phyloP scores from a whole-genome alignment of 2,329 filamentous ascomycete genomes.

The Oidium heveae region DNA sequence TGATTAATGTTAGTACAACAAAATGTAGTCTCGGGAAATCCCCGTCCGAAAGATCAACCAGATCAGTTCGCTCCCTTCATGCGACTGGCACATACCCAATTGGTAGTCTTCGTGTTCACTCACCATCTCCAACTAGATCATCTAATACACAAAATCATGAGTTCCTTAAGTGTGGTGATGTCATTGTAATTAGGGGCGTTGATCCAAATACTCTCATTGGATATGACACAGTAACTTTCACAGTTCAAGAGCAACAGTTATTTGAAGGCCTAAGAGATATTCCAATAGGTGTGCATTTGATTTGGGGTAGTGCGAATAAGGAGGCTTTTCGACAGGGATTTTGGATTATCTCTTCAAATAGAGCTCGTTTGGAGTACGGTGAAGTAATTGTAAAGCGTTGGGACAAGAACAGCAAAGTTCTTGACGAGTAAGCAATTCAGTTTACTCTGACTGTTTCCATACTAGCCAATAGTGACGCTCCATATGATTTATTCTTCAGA shows the following conservation, averaged over 20 bases:
- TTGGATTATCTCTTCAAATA: constrained; percentile 21
- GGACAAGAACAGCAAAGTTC: constrained; percentile 29
- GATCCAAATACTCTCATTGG: constrained; percentile 15
- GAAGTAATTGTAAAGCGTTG: constrained; percentile 23
- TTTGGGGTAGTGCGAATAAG: constrained; percentile 28
- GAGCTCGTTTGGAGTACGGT: constrained; percentile 9
- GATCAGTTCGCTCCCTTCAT: constrained; percentile 14
- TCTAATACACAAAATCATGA: constrained; percentile 5
- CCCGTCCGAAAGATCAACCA: constrained; percentile 9
- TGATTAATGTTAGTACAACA: background rate
- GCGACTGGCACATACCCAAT: constrained; percentile 16
- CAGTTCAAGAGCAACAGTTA: constrained; percentile 21
- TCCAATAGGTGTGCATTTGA: constrained; percentile 29
- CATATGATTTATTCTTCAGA: no score
- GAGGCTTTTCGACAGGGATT: constrained; percentile 27
- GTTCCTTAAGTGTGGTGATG: constrained; percentile 18
- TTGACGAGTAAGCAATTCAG: constrained; percentile 17
- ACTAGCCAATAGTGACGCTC: no score
- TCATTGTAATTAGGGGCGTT: constrained; percentile 26
- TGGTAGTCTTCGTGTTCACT: constrained; percentile 19
- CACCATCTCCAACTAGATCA: constrained; percentile 7
- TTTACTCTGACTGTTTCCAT: no score
- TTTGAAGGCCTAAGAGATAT: constrained; percentile 30
- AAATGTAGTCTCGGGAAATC: constrained; percentile 8
- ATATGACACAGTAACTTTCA: constrained; percentile 18